Evolutionary conservation across 164 flowering plant genomes (phyloP).

Genomic region (Piper longum): DNA sequence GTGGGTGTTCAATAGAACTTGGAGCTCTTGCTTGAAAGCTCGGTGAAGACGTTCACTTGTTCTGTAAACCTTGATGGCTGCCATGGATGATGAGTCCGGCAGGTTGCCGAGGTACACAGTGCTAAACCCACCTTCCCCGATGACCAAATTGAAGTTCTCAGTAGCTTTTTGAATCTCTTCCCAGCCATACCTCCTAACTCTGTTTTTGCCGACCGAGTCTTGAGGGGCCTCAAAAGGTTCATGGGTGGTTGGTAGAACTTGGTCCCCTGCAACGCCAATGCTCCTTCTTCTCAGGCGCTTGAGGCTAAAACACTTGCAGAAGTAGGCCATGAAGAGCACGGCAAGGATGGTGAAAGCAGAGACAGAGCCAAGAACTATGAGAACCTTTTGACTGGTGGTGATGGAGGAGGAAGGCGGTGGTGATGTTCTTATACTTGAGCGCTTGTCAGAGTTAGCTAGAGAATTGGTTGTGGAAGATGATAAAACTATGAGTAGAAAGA

Average conservation of each 20-base stretch:
- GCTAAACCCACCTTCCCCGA: conserved; percentile 73
- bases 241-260: conserved; percentile 4
- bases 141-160: conserved; percentile 26
- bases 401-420: conserved; percentile 1
- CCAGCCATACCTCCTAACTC: conserved; percentile 36
- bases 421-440: conserved; percentile 1
- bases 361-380: conserved; percentile 3
- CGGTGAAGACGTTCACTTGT: conserved; percentile 40
- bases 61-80: conserved; percentile 44
- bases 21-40: conserved; percentile 49
- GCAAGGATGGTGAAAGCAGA: neutral
- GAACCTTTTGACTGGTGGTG: neutral
- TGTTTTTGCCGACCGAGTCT: neutral
- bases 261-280: conserved; percentile 6
- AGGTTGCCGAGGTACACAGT: conserved; percentile 45
- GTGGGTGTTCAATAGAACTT: conserved; percentile 27
- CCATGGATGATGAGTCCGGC: conserved; percentile 20
- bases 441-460: conserved; percentile 4
- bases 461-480: conserved; percentile 3
- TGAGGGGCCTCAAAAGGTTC: neutral
- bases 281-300: conserved; percentile 8
- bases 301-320: conserved; percentile 10
- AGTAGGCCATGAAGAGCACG: conserved; percentile 10
- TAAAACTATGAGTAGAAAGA: conserved; percentile 1
- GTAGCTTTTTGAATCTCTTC: conserved; percentile 32